phyloP scores from a whole-genome alignment of 2,329 filamentous ascomycete genomes.

The Colletotrichum noveboracense region DNA sequence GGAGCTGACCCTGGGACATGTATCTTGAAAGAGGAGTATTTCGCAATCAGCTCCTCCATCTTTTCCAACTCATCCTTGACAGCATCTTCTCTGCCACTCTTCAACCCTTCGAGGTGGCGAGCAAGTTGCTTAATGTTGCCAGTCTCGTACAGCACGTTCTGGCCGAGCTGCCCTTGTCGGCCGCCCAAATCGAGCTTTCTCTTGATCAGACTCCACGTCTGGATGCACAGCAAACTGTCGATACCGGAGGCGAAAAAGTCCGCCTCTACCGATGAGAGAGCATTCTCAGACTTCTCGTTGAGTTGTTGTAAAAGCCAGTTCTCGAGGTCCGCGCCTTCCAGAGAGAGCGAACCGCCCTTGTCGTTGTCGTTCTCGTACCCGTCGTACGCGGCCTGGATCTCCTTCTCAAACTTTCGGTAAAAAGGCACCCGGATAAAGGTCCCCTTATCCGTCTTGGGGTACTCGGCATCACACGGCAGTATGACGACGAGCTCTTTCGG shows the following conservation, averaged over 20 bases:
- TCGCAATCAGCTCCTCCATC: constrained; percentile 38
- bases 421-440: constrained; percentile 49
- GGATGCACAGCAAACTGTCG: constrained; percentile 50
- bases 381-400: constrained; percentile 27
- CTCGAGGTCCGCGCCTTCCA: constrained; percentile 29
- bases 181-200: constrained; percentile 39
- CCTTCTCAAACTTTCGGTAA: constrained; percentile 37
- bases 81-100: neutral
- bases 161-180: constrained; percentile 24
- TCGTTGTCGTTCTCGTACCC: neutral
- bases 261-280: neutral
- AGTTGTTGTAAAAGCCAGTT: neutral
- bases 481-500: constrained; percentile 43
- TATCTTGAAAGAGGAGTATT: constrained; percentile 37
- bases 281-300: neutral
- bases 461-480: constrained; percentile 35
- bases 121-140: constrained; percentile 41
- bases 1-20: constrained; percentile 24
- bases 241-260: constrained; percentile 49
- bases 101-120: constrained; percentile 23
- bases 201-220: constrained; percentile 44
- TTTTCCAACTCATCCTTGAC: constrained; percentile 27
- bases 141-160: constrained; percentile 45
- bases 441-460: constrained; percentile 49
- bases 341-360: constrained; percentile 25